These are phyloP conservation scores for Fusarium anguioides DNA, from an alignment of 2,329 filamentous ascomycete species.

Conservation along the genomic window DNA sequence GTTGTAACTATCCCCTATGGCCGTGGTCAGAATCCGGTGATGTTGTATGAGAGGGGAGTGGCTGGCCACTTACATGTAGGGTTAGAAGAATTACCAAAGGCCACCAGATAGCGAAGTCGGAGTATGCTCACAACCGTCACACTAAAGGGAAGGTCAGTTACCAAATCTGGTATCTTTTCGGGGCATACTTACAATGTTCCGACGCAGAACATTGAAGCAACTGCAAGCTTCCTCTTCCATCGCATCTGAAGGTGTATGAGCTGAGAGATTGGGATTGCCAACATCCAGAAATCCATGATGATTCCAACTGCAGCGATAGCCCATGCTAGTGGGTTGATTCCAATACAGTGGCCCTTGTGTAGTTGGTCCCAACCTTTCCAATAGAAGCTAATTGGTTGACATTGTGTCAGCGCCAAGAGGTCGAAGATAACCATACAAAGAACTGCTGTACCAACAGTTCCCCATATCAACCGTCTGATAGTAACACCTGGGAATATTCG, in stretches of 20 bases:
- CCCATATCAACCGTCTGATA: conserved; percentile 13
- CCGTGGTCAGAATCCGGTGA: not conserved
- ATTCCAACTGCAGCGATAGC: conserved; percentile 8
- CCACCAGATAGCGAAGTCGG: not conserved
- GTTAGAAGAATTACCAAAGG: conserved; percentile 10
- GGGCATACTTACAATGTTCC: conserved; percentile 1
- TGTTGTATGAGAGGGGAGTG: fast-evolving
- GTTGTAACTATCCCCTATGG: conserved; percentile 1
- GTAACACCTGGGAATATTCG: conserved; percentile 14
- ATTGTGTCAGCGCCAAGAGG: conserved; percentile 1
- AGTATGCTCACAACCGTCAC: conserved; percentile 18
- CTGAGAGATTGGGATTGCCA: conserved; percentile 1
- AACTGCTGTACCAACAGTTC: not conserved
- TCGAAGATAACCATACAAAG: conserved; percentile 9
- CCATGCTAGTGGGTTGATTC: conserved; percentile 14
- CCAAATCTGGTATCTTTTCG: fast-evolving
- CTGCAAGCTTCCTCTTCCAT: conserved; percentile 16
- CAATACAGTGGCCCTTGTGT: conserved; percentile 10
- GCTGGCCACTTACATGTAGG: conserved; percentile 3
- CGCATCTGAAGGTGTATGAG: not conserved
- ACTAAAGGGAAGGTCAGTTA: not conserved
- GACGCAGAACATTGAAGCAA: not conserved
- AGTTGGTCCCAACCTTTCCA: conserved; percentile 16
- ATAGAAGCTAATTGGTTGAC: conserved; percentile 14
- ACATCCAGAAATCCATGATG: conserved; percentile 5